phyloP scores from a whole-genome alignment of 331 rosid species.

The Quercus phellos region DNA sequence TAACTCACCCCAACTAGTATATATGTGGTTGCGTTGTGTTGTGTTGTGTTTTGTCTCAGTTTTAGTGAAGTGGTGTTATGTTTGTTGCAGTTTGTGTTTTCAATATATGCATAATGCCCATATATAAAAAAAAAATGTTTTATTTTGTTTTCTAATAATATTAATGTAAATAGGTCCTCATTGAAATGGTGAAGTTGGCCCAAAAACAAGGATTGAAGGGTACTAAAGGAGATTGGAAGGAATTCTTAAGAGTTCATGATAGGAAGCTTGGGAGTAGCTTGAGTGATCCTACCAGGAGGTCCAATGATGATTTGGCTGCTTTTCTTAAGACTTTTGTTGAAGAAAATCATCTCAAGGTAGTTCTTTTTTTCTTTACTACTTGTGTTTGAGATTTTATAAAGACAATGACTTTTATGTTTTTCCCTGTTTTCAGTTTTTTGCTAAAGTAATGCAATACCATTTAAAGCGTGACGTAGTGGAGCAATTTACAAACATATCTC shows the following conservation, averaged over 20 bases:
- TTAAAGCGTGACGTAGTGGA: conserved; percentile 39
- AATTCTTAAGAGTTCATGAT: conserved; percentile 53
- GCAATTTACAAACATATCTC: conserved; percentile 28
- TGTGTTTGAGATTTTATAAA: not conserved
- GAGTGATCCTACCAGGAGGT: conserved; percentile 75
- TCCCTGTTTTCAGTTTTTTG: conserved; percentile 40
- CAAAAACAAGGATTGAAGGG: conserved; percentile 73
- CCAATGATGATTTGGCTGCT: conserved; percentile 50
- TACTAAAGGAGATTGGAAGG: conserved; percentile 70
- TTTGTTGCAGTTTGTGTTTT: no score
- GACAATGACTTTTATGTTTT: not conserved
- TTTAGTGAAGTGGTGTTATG: no score
- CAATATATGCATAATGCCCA: no score
- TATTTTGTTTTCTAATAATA: no score
- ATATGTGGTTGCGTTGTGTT: no score
- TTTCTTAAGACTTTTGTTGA: conserved; percentile 61
- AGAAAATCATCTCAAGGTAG: conserved; percentile 65
- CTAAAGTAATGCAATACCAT: conserved; percentile 44
- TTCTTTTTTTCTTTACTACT: not conserved
- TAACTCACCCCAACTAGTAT: no score
- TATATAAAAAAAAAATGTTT: no score
- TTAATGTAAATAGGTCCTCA: conserved; percentile 43
- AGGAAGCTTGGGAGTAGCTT: conserved; percentile 48
- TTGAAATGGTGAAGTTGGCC: conserved; percentile 64
- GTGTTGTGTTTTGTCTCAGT: no score